These are phyloP conservation scores for Chamaecrista fasciculata DNA, from an alignment of 306 rosid genomes.

Conservation along the genomic window DNA sequence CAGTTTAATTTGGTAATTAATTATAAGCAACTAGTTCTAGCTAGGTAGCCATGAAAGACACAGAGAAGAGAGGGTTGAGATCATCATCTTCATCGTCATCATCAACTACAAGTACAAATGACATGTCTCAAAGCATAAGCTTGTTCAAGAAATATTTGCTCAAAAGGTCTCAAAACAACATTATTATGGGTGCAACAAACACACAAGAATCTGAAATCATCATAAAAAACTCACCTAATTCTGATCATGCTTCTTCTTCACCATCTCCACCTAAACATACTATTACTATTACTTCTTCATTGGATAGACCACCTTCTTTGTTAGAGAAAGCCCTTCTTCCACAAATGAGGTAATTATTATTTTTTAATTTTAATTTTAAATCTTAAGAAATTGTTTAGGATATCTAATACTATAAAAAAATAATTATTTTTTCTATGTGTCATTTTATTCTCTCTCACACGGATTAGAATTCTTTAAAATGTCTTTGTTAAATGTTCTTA, in stretches of 20 bases:
- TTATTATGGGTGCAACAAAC: not conserved
- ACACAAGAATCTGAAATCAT: not conserved
- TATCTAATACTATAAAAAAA: too few species aligned
- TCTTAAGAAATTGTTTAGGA: too few species aligned
- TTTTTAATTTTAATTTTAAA: too few species aligned
- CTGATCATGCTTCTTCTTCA: not conserved
- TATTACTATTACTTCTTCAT: too few species aligned
- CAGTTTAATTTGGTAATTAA: too few species aligned
- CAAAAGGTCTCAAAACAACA: conserved; percentile 10
- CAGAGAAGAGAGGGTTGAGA: not conserved
- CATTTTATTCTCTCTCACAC: too few species aligned
- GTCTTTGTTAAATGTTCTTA: too few species aligned
- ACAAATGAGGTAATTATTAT: not conserved
- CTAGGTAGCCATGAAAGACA: not conserved
- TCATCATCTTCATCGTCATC: not conserved
- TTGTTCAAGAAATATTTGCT: conserved; percentile 35
- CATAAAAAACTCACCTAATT: not conserved
- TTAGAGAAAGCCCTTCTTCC: conserved; percentile 24
- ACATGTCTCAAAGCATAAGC: conserved; percentile 27
- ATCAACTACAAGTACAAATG: not conserved
- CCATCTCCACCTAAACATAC: not conserved
- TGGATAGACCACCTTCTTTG: conserved; percentile 6
- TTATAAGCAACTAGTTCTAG: too few species aligned
- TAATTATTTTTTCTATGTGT: too few species aligned
- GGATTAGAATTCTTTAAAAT: too few species aligned